phyloP scores from a whole-genome alignment of 2,329 filamentous ascomycete genomes.

The Chaetomium globosum region DNA sequence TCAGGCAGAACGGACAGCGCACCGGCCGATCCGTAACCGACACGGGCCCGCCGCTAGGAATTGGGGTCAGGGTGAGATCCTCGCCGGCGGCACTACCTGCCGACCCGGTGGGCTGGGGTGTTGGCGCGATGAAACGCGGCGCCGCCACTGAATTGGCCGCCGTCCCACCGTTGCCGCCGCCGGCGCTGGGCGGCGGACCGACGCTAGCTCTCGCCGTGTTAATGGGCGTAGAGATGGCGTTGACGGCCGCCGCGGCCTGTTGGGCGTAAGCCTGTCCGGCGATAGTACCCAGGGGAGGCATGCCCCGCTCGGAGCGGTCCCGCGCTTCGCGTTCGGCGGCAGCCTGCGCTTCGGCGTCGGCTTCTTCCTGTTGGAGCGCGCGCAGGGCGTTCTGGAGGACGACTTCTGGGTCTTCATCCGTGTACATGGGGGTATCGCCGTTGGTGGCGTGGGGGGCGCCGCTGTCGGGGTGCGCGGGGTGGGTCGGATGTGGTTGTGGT shows the following conservation, averaged over 20 bases:
- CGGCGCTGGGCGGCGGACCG: slow-evolving; percentile 21
- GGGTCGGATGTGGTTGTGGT: slow-evolving; percentile 22
- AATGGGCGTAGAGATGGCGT: slow-evolving; percentile 37
- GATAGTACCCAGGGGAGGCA: slow-evolving; percentile 38
- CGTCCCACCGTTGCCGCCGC: neutral
- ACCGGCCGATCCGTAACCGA: slow-evolving; percentile 53
- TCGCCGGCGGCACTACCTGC: slow-evolving; percentile 28
- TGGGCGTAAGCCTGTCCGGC: slow-evolving; percentile 37
- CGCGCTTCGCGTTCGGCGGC: slow-evolving; percentile 57
- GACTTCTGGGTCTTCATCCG: slow-evolving; percentile 59
- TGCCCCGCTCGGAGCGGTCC: slow-evolving; percentile 51
- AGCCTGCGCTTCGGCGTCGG: slow-evolving; percentile 60
- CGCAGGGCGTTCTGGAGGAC: slow-evolving; percentile 62
- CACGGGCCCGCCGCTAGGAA: slow-evolving; percentile 53
- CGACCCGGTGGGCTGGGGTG: slow-evolving; percentile 27
- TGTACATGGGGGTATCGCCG: slow-evolving; percentile 38
- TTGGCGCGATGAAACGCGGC: slow-evolving; percentile 32
- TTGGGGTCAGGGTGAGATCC: slow-evolving; percentile 58
- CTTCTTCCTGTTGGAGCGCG: slow-evolving; percentile 61
- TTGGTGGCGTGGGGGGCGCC: slow-evolving; percentile 15
- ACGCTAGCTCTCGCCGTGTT: slow-evolving; percentile 26
- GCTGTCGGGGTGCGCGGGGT: neutral
- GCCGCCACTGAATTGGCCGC: neutral
- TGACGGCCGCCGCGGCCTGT: slow-evolving; percentile 34
- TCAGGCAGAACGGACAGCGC: slow-evolving; percentile 63